A percentile compares a stretch with the other conserved stretches of the same genome.
These are phyloP conservation scores for Xerophyta viscosa DNA, from an alignment of 106 monocot species.

Conservation along the genomic window DNA sequence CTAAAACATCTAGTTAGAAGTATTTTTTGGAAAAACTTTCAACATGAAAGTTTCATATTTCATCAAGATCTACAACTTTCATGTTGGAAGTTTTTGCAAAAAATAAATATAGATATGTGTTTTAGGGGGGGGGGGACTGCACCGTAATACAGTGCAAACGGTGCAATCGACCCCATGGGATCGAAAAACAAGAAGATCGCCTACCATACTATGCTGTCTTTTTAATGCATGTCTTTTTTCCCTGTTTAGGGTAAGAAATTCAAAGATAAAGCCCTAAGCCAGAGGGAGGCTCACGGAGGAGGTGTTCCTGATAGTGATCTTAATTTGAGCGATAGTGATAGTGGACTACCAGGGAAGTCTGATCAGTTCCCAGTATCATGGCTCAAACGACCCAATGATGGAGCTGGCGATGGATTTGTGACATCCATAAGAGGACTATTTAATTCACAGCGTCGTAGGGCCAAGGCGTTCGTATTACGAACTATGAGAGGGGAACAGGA, in stretches of 20 bases:
- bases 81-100: too few species aligned
- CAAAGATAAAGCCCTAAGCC: conserved; percentile 74
- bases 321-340: conserved; percentile 75
- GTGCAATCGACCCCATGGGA: too few species aligned
- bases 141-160: too few species aligned
- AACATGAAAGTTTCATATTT: too few species aligned
- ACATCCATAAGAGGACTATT: conserved; percentile 92
- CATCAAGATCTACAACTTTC: too few species aligned
- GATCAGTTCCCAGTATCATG: conserved; percentile 46
- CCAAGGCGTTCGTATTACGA: conserved; percentile 72
- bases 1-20: too few species aligned
- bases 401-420: conserved; percentile 95
- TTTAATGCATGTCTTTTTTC: background rate
- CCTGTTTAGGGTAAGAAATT: conserved; percentile 82
- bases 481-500: conserved; percentile 87
- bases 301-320: conserved; percentile 53
- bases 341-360: conserved; percentile 41
- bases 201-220: background rate
- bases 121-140: too few species aligned
- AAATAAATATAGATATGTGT: too few species aligned
- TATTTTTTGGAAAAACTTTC: too few species aligned
- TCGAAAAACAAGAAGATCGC: too few species aligned
- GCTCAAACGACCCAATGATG: conserved; percentile 65
- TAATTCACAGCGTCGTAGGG: conserved; percentile 79
- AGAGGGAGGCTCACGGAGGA: conserved; percentile 31